Base-by-base conservation (phyloP, 169 alveolate species). In the Eimeria acervulina region DNA sequence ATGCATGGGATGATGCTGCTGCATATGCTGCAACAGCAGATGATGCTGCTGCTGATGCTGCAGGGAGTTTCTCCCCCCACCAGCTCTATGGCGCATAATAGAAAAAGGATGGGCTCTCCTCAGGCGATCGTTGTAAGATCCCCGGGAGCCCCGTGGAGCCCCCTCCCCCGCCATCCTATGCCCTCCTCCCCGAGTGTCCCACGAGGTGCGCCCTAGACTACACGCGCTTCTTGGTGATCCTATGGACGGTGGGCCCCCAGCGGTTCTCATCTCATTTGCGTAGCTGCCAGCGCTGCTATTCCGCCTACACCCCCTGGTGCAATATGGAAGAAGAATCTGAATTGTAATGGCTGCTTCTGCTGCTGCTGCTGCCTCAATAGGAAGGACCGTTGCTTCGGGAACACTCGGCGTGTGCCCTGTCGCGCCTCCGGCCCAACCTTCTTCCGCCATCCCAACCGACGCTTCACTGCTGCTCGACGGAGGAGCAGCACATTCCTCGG, bases 161-260 rank as follows among this genome's bases (percentile, higher is more conserved):
- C 93, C 93, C 40, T 85, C 93, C 17, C 38, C 81, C 59, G 81
- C 93, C 44, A 33, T 42, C 33, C 93, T n/a, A 38, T 52, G 93
- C 74, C 80, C 80, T 70, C 93, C 93, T 38, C 93, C 93, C 40
- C 93, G 93, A 85, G 93, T 59, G 5, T 85, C 93, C 93, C 93
- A 85, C 33, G 93, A 70, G 61, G 80, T 42, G 74, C 93, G 61
- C 59, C 93, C 93, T 8, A 85, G 93, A 28, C 93, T 85, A 51
- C 93, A 85, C 4, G 93, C 80, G 38, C 93, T 85, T 23, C 93
- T 23, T 0, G 93, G 93, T 52, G 93, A 85, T 47, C 93, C 93
- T 42, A 85, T 61, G 61, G 93, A 85, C 42, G 93, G 68, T 33
- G 93, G 93, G 15, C 93, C 93, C 61, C 80, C 93, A 26, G 81